Percentiles rank a stretch among this genome's conserved stretches.
Conservation (phyloP, 2,329 filamentous ascomycete species). For the Aspergillus flavus region DNA sequence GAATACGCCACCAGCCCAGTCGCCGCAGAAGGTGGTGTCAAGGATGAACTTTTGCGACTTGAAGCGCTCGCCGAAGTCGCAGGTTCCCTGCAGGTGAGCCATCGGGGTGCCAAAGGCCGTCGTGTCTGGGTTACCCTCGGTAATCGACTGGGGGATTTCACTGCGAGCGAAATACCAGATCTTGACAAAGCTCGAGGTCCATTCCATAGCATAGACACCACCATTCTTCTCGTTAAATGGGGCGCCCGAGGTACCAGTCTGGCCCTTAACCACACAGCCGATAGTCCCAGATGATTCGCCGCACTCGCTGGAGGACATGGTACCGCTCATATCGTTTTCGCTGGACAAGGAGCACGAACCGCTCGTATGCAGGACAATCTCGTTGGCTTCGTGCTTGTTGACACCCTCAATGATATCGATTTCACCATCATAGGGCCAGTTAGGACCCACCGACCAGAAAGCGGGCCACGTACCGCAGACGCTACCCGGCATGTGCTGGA, state of each 20-base stretch:
- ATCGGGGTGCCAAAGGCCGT: constrained; percentile 50
- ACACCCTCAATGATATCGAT: constrained; percentile 58
- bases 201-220: constrained; percentile 54
- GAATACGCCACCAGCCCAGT: constrained; percentile 56
- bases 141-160: constrained; percentile 50
- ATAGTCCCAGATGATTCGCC: constrained; percentile 43
- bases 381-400: constrained; percentile 46
- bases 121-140: constrained; percentile 47
- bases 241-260: constrained; percentile 51
- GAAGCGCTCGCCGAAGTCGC: constrained; percentile 46
- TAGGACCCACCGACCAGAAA: constrained; percentile 47
- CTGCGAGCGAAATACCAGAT: constrained; percentile 56
- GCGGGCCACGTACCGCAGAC: constrained; percentile 57
- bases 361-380: constrained; percentile 54
- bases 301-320: constrained; percentile 52
- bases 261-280: constrained; percentile 46
- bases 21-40: constrained; percentile 58
- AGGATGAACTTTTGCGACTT: constrained; percentile 48
- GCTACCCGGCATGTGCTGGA: constrained; percentile 51
- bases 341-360: constrained; percentile 47
- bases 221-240: constrained; percentile 56
- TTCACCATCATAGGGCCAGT: constrained; percentile 49
- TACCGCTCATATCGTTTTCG: constrained; percentile 51
- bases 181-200: constrained; percentile 49
- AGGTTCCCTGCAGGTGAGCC: constrained; percentile 47